Percentiles rank a stretch among this genome's conserved stretches.
These are phyloP conservation scores for Arachis hypogaea DNA, from an alignment of 306 rosid genomes.

Conservation along the genomic window DNA sequence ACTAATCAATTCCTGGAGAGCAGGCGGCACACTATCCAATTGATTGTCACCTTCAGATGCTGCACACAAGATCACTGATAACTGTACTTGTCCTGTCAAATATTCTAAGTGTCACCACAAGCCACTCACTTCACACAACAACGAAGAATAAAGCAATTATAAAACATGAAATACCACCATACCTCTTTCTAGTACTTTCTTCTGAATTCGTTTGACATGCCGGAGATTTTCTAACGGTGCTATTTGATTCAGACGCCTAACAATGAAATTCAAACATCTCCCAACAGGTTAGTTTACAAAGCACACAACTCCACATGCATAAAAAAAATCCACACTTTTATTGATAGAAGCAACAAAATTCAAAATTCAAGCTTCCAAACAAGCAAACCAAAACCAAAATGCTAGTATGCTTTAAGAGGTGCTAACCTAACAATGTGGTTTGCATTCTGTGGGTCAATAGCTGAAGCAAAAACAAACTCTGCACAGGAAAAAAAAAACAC, in stretches of 20 bases:
- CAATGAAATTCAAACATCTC: slow-evolving; percentile 22
- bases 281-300: slow-evolving; percentile 1
- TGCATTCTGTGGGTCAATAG: slow-evolving; percentile 67
- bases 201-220: slow-evolving; percentile 79
- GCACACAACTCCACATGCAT: neutral
- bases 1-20: slow-evolving; percentile 61
- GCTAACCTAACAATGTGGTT: slow-evolving; percentile 75
- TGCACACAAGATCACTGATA: slow-evolving; percentile 68
- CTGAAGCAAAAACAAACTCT: slow-evolving; percentile 66
- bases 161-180: neutral
- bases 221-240: slow-evolving; percentile 71
- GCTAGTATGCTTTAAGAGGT: neutral
- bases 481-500: slow-evolving; percentile 5
- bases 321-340: no score
- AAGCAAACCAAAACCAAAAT: neutral
- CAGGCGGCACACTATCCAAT: slow-evolving; percentile 52
- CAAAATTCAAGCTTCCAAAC: neutral
- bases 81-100: slow-evolving; percentile 60
- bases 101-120: slow-evolving; percentile 40
- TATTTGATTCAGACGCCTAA: slow-evolving; percentile 69
- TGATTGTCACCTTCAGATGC: slow-evolving; percentile 60
- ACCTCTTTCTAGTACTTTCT: slow-evolving; percentile 68
- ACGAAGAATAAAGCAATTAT: slow-evolving; percentile 15
- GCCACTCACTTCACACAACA: neutral
- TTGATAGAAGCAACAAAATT: neutral